Evolutionary conservation across 441 rosid genomes (phyloP), one percentile per base, ranked within the genome.

Genomic region (Gossypium davidsonii): DNA sequence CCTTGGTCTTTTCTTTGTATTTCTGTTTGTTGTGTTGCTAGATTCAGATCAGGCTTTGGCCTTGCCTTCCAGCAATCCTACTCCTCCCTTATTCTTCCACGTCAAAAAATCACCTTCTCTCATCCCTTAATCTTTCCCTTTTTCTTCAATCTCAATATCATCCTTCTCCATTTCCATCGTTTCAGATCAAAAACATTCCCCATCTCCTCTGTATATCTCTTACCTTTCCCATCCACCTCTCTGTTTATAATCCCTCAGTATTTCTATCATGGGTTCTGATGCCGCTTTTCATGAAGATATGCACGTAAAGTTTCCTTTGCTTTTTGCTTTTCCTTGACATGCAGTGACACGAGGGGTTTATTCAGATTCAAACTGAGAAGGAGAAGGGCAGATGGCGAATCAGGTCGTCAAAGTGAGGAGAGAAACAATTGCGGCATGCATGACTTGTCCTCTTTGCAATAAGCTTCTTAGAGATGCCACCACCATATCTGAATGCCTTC

Each of bases 401-500:
- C 89, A 68, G 83, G 86, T 81, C 66, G 91, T 80, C 84, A 89
- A 84, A 79, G 92, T 89, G 77, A 88, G 77, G 86, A 86, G 91
- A 74, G 96, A 86, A 20, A 73, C 84, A 81, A 85, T 94, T 67
- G 90, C 72, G 73, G 81, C 88, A 82, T 91, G 93, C 91, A 78
- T 91, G 84, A 89, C 86, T 66, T 93, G 98, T 70, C 87, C 88
- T 72, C 87, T 93, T 76, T 93, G 97, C 81, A 68, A 83, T 37
- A 79, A 77, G 71, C 81, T 91, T 73, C 73, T 93, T 26, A 80
- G 72, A 56, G 91, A 90, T 63, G 94, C 98, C 79, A 93, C 94
- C 73, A 91, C 93, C 84, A 85, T 91, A 70, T 82, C 94, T 57
- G 98, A 93, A 78, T 93, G 97, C 73, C 97, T 93, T 49, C 98